Evolutionary conservation across 257 asterid species (phyloP), one percentile per base, ranked within the genome.

Genomic region (Solanum lycopersicoides): DNA sequence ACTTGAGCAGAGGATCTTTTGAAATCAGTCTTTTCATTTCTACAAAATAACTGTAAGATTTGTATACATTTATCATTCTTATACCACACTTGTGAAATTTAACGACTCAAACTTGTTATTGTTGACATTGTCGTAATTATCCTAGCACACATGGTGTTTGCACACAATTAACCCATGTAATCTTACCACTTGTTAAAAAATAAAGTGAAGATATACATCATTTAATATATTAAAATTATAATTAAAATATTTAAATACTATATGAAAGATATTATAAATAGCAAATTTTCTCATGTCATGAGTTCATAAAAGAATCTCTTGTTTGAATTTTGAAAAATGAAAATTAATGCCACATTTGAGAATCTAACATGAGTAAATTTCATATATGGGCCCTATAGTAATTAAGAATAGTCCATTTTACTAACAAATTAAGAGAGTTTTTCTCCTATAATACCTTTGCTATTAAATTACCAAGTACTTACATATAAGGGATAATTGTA

Each of bases 1-100:
- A 18, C 11, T 18, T 0, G 2, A 56, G 65, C n/a, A 0, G 4
- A 18, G 2, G n/a, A 18, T 56, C 0, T 56, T 56, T 18, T 0
- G 4, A 56, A 56, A 56, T 7, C 4, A 7, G 2, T 56, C 11
- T 18, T 18, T 56, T 18, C 3, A 56, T 18, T 7, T 56, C 3
- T 2, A 56, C n/a, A 10, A 56, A 10, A 18, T 15, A 50, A 0
- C 18, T 18, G 0, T 56, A 18, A 56, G n/a, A 18, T 18, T 18
- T 7, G 1, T 18, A 18, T 56, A 3, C 2, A 56, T 56, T 56
- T 56, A 53, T 4, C 4, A 10, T 18, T 1, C 4, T 1, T 2
- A 53, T 53, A 7, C 11, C 65, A 18, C n/a, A 56, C n/a, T 56
- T 7, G 65, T 56, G n/a, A 0, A 56, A 56, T 56, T 56, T 56